These are phyloP conservation scores for Dendryphion nanum DNA, from an alignment of 2,329 filamentous ascomycete genomes.

Conservation along the genomic window DNA sequence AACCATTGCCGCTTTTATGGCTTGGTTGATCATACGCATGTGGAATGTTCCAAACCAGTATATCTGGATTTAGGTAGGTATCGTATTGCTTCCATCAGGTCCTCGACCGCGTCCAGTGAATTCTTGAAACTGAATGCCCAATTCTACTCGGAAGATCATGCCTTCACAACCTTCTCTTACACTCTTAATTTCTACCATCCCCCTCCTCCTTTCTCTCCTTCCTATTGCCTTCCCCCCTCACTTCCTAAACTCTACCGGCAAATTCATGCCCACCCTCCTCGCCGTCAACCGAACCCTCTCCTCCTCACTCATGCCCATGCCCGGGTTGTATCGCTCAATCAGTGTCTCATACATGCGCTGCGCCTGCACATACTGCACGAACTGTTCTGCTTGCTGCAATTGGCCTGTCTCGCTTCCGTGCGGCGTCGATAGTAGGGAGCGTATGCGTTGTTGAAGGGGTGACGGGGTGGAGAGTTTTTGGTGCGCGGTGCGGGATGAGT, in stretches of 20 bases:
- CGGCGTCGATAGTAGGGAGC: constrained; percentile 55
- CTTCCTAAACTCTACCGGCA: constrained; percentile 63
- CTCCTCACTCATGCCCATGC: constrained; percentile 80
- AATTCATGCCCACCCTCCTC: constrained; percentile 82
- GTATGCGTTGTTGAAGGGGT: constrained; percentile 68
- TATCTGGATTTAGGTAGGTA: no score
- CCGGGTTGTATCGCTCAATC: constrained; percentile 90
- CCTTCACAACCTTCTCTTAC: no score
- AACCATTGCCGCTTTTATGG: no score
- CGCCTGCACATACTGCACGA: constrained; percentile 76
- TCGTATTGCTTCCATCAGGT: no score
- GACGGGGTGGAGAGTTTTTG: constrained; percentile 57
- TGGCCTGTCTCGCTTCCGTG: constrained; percentile 12
- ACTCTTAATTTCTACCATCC: no score
- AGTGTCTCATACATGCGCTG: constrained; percentile 80
- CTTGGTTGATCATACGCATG: no score
- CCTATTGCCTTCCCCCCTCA: constrained; percentile 4
- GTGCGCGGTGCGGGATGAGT: constrained; percentile 21
- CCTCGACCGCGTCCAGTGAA: no score
- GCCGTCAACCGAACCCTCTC: constrained; percentile 83
- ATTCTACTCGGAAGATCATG: no score
- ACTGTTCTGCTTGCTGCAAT: constrained; percentile 67
- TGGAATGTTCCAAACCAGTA: no score
- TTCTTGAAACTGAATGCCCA: no score
- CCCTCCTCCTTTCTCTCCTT: not conserved